phyloP scores from a whole-genome alignment of 306 rosid species.

The Senna siamea region DNA sequence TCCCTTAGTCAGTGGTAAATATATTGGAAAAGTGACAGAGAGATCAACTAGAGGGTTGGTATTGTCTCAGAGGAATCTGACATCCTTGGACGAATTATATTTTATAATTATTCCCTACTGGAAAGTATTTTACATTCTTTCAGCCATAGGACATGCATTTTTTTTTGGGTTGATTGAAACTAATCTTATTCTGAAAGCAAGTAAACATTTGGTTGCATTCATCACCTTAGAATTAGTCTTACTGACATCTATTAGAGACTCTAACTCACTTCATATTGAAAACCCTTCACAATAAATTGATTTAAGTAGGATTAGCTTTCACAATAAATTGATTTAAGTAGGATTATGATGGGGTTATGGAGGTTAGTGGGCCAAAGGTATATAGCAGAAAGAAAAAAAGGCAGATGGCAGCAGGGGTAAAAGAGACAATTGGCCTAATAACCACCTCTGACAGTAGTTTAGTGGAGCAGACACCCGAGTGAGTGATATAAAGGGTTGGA shows the following conservation, averaged over 20 bases:
- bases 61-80: not conserved
- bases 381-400: no score
- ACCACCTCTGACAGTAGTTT: no score
- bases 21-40: not conserved
- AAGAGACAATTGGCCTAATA: no score
- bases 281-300: not conserved
- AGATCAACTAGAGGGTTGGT: not conserved
- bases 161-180: not conserved
- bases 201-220: not conserved
- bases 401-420: no score
- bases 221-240: conserved; percentile 1
- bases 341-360: no score
- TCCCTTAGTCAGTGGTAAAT: not conserved
- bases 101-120: not conserved
- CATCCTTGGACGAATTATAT: not conserved
- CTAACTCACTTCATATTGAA: not conserved
- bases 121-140: not conserved
- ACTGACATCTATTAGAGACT: not conserved
- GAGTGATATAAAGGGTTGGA: no score
- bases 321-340: no score
- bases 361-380: no score
- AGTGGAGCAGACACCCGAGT: no score
- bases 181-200: not conserved
- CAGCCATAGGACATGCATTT: no score
- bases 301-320: not conserved